Conservation (phyloP, 345 rosid species). For the Capsella bursapastoris region DNA sequence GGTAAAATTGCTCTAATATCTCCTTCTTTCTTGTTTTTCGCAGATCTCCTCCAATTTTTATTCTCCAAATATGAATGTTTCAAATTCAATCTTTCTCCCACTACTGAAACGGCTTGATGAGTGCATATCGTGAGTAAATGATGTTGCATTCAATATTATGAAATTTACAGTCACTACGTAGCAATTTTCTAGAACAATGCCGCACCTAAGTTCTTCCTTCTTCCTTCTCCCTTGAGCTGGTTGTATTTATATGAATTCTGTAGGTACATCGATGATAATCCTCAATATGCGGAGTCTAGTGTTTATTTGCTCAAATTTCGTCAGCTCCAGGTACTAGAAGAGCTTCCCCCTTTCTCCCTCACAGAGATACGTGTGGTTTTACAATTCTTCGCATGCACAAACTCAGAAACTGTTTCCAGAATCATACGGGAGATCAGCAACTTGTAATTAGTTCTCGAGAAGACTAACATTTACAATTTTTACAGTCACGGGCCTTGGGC, state of each 20-base stretch:
- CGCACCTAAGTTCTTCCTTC: not conserved
- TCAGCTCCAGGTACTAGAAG: conserved; percentile 84
- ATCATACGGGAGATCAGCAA: conserved; percentile 12
- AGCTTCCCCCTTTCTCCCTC: conserved; percentile 25
- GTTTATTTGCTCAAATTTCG: conserved; percentile 95
- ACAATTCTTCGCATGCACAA: conserved; percentile 33
- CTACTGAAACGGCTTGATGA: conserved; percentile 92
- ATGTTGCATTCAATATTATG: conserved; percentile 16
- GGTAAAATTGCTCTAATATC: conserved; percentile 22
- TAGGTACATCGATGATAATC: conserved; percentile 90
- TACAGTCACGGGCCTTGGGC: conserved; percentile 96
- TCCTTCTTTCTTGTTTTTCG: conserved; percentile 1
- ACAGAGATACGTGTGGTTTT: conserved; percentile 7
- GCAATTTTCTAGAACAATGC: conserved; percentile 22
- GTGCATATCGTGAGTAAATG: conserved; percentile 82
- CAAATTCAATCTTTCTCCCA: conserved; percentile 78
- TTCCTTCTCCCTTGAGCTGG: not conserved
- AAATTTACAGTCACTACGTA: conserved; percentile 14
- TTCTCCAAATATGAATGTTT: conserved; percentile 82
- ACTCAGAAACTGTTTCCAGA: conserved; percentile 13
- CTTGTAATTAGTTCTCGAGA: conserved; percentile 19
- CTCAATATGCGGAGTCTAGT: conserved; percentile 93
- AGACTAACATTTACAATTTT: conserved; percentile 34
- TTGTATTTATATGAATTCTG: not conserved
- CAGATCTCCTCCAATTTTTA: conserved; percentile 89